A percentile compares a stretch with the other conserved stretches of the same genome.
phyloP scores from a whole-genome alignment of 371 early-diverging fungal genomes.

The Zancudomyces culisetae region DNA sequence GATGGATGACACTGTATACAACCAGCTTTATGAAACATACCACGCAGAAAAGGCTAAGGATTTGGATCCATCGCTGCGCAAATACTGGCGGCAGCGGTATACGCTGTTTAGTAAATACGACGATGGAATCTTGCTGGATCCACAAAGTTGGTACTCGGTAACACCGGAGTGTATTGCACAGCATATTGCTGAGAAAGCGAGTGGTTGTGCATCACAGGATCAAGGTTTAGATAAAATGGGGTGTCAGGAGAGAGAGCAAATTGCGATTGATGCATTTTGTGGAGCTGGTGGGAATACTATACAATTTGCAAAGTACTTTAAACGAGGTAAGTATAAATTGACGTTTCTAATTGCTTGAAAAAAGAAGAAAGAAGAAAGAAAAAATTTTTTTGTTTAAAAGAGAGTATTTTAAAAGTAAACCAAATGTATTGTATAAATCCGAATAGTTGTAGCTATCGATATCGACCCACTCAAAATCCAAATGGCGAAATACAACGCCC shows the following conservation, averaged over 20 bases:
- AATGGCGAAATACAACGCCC: slow-evolving; percentile 72
- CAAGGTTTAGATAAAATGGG: too few relatives aligned
- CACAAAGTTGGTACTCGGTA: slow-evolving; percentile 90
- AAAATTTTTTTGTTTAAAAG: too few relatives aligned
- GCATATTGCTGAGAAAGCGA: slow-evolving; percentile 53
- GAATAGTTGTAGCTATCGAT: slow-evolving; percentile 78
- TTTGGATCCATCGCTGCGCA: slow-evolving; percentile 25
- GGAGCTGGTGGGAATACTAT: slow-evolving; percentile 93
- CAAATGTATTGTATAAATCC: too few relatives aligned
- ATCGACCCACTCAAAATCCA: slow-evolving; percentile 57
- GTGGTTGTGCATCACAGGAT: slow-evolving; percentile 34
- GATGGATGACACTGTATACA: too few relatives aligned
- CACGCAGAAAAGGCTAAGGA: background rate
- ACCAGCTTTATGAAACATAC: too few relatives aligned
- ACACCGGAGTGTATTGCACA: slow-evolving; percentile 80
- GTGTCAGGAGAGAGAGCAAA: too few relatives aligned
- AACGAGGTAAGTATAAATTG: slow-evolving; percentile 29
- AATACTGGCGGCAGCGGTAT: slow-evolving; percentile 76
- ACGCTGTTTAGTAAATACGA: slow-evolving; percentile 64
- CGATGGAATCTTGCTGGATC: slow-evolving; percentile 63
- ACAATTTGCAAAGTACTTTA: slow-evolving; percentile 74
- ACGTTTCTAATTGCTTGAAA: background rate
- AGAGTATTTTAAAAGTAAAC: too few relatives aligned
- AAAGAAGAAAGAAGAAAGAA: slow-evolving; percentile 1
- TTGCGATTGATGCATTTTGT: slow-evolving; percentile 86